These are phyloP conservation scores for Globisporangium ultimum DNA, from an alignment of 352 stramenopile genomes.

Conservation along the genomic window DNA sequence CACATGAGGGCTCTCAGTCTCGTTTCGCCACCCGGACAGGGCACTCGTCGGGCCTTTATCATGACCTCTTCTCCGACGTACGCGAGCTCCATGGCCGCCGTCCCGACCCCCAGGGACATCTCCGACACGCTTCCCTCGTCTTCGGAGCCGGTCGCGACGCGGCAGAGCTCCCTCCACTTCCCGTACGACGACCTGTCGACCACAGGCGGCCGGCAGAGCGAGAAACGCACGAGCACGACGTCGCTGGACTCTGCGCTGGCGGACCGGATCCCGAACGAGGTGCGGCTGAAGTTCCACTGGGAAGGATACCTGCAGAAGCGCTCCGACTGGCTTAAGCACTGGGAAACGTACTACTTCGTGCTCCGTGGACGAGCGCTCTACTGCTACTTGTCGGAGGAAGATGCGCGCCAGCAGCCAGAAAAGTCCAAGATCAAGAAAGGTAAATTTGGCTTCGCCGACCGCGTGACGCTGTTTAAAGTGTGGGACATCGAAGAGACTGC, in stretches of 20 bases:
- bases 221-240: constrained; percentile 1
- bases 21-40: no score
- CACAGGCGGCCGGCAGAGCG: background rate
- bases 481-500: constrained; percentile 66
- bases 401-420: constrained; percentile 64
- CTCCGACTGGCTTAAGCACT: constrained; percentile 89
- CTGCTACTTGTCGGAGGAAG: constrained; percentile 82
- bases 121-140: no score
- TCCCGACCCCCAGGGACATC: no score
- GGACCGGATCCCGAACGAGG: constrained; percentile 23
- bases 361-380: constrained; percentile 65
- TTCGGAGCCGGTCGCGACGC: no score
- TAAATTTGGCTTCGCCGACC: constrained; percentile 81
- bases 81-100: no score
- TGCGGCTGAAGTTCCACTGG: constrained; percentile 69
- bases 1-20: no score
- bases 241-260: background rate
- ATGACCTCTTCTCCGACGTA: no score
- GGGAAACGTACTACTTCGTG: constrained; percentile 89
- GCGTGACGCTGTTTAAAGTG: constrained; percentile 67
- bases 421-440: constrained; percentile 90
- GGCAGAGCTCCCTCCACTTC: background rate
- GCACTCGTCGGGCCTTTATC: no score
- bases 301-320: constrained; percentile 87
- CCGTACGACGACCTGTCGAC: no score